These are phyloP conservation scores for Xylaria multiplex DNA, from an alignment of 2,329 filamentous ascomycete genomes.

Conservation along the genomic window DNA sequence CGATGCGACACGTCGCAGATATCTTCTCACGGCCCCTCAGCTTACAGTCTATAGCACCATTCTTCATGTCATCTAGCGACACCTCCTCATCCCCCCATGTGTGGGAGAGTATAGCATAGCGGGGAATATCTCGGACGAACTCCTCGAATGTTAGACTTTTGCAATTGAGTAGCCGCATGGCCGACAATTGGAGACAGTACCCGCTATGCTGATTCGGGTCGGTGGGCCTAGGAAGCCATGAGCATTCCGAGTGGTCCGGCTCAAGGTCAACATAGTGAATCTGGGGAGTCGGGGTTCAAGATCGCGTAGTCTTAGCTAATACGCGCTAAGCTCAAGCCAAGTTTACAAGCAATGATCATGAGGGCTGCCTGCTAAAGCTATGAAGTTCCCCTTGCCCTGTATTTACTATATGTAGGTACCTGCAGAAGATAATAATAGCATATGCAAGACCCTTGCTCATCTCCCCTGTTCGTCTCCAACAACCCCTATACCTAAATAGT, in stretches of 20 bases:
- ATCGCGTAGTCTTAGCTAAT: not conserved
- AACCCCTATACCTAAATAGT: no score
- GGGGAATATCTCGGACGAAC: constrained; percentile 37
- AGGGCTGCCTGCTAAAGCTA: no score
- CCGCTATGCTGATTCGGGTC: not conserved
- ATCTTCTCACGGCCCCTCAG: constrained; percentile 36
- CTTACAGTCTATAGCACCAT: not conserved
- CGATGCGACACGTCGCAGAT: constrained; percentile 30
- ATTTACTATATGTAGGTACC: no score
- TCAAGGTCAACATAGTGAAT: not conserved
- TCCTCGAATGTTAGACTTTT: constrained; percentile 35
- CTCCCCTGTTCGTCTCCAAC: no score
- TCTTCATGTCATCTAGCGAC: constrained; percentile 33
- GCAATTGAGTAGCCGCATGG: constrained; percentile 41
- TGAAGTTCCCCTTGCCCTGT: no score
- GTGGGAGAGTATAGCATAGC: constrained; percentile 42
- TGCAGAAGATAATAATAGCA: no score
- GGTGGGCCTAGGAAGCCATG: constrained; percentile 1
- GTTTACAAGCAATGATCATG: no score
- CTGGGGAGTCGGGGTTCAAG: not conserved
- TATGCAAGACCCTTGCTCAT: no score
- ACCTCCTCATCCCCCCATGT: constrained; percentile 40
- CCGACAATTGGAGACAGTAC: not conserved
- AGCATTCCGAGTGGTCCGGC: not conserved
- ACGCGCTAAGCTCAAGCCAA: no score